phyloP scores from a whole-genome alignment of 805 yeast genomes.

The Candida adriatica region DNA sequence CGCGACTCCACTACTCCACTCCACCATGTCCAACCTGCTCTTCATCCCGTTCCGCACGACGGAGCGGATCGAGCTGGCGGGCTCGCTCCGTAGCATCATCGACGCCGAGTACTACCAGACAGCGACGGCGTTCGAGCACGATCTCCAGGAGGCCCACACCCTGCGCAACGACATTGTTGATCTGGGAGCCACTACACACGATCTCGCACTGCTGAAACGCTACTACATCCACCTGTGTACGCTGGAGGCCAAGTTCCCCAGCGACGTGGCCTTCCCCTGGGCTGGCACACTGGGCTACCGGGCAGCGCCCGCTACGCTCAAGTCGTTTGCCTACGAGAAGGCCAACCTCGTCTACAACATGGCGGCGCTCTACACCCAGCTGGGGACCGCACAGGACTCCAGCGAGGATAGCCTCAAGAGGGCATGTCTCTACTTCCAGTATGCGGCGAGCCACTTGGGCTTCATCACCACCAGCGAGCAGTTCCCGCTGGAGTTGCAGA shows the following conservation, averaged over 20 bases:
- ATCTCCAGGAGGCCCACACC: slow-evolving; percentile 35
- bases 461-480: slow-evolving; percentile 49
- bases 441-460: slow-evolving; percentile 70
- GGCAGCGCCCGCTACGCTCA: slow-evolving; percentile 36
- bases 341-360: slow-evolving; percentile 61
- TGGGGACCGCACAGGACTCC: slow-evolving; percentile 40
- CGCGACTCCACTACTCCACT: not conserved
- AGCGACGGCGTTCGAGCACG: slow-evolving; percentile 33
- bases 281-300: slow-evolving; percentile 56
- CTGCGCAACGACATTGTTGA: slow-evolving; percentile 37
- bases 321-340: slow-evolving; percentile 53
- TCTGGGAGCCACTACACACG: slow-evolving; percentile 30
- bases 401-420: slow-evolving; percentile 49
- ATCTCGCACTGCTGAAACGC: slow-evolving; percentile 30
- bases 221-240: slow-evolving; percentile 42
- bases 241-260: slow-evolving; percentile 53
- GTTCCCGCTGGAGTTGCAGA: slow-evolving; percentile 41
- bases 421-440: slow-evolving; percentile 60
- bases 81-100: slow-evolving; percentile 36
- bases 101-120: slow-evolving; percentile 40
- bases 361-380: slow-evolving; percentile 54
- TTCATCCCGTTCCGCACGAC: slow-evolving; percentile 47
- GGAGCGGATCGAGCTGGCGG: slow-evolving; percentile 32
- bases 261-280: slow-evolving; percentile 66
- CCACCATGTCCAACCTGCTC: slow-evolving; percentile 30